Base-by-base conservation (phyloP, 164 flowering plant species). In the Litsea cubeba region DNA sequence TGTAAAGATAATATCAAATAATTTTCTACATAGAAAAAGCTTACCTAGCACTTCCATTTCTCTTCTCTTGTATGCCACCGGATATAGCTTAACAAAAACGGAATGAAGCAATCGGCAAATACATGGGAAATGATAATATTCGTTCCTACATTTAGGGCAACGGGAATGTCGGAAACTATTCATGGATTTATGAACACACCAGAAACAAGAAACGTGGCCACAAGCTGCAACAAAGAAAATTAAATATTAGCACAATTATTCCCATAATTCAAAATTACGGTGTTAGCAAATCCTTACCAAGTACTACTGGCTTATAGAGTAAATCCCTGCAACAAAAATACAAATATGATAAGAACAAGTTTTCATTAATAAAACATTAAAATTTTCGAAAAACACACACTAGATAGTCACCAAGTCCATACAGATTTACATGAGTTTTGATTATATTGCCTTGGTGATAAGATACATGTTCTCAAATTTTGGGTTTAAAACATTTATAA, bases 181-280 rank as follows among this genome's bases (percentile, higher is more conserved):
- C 98, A 94, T 94, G 28, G 90, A 86, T 15, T 22, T 32, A 72
- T 89, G 88, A 26, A 86, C 86, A 81, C 98, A 94, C 98, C 98
- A 94, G 78, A 94, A 94, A 82, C 98, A 94, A 67, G 89, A 86
- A 67, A 92, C 65, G 62, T 92, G 98, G 74, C 98, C 98, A 82
- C 98, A 94, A 54, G 82, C 98, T 94, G 95, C 83, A 83, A 24
- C 30, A 25, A 65, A 65, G 28, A 26, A 22, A 24, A 22, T 63
- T 2, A 23, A 22, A 8, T 6, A 24, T 24, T 22, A 22, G 26
- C 25, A 65, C 35, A 24, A 1, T 24, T 23, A 11, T 65, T 65
- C 25, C 12, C 11, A 5, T 23, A 8, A 24, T 5, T 1, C 7
- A 24, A 12, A 20, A 25, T 65, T 25, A 14, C 20, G 7, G 28